A percentile compares a stretch with the other conserved stretches of the same genome.
Conservation (phyloP, 176 grass and related monocot genomes). For the Tillandsia leiboldiana region DNA sequence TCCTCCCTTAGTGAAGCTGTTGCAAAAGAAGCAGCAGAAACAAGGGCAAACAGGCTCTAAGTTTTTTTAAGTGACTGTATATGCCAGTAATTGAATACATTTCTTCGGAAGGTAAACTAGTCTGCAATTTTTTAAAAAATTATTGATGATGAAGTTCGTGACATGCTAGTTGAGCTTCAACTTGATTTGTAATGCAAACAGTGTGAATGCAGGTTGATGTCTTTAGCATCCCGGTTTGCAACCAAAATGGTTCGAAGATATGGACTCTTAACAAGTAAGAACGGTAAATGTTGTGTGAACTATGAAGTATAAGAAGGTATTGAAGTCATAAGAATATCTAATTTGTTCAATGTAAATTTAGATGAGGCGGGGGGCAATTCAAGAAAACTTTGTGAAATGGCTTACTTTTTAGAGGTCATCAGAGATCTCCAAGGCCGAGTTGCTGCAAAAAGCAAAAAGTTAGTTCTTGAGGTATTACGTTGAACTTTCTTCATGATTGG, state of each 20-base stretch:
- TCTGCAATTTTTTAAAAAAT: too few relatives aligned
- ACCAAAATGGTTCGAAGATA: constrained; percentile 79
- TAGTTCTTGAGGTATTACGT: constrained; percentile 42
- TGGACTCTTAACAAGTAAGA: constrained; percentile 49
- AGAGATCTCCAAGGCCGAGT: constrained; percentile 61
- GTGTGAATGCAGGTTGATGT: constrained; percentile 71
- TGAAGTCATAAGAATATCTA: background rate
- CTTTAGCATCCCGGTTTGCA: constrained; percentile 79
- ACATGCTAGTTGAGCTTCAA: constrained; percentile 31
- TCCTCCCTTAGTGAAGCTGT: too few relatives aligned
- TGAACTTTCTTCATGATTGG: background rate
- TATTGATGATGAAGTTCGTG: too few relatives aligned
- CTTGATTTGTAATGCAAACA: constrained; percentile 45
- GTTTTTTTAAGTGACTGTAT: too few relatives aligned
- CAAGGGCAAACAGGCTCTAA: too few relatives aligned
- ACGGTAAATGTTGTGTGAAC: constrained; percentile 23
- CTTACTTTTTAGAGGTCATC: constrained; percentile 74
- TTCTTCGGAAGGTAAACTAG: too few relatives aligned
- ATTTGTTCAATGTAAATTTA: constrained; percentile 18
- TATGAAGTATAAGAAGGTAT: background rate
- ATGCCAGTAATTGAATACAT: too few relatives aligned
- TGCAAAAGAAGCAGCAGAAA: too few relatives aligned
- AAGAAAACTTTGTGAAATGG: constrained; percentile 80
- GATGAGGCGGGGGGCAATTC: constrained; percentile 35
- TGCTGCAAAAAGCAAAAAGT: constrained; percentile 51